Percentiles rank a stretch among this genome's conserved stretches.
Conservation (phyloP, 2,329 filamentous ascomycete species). For the Lachnellula occidentalis region DNA sequence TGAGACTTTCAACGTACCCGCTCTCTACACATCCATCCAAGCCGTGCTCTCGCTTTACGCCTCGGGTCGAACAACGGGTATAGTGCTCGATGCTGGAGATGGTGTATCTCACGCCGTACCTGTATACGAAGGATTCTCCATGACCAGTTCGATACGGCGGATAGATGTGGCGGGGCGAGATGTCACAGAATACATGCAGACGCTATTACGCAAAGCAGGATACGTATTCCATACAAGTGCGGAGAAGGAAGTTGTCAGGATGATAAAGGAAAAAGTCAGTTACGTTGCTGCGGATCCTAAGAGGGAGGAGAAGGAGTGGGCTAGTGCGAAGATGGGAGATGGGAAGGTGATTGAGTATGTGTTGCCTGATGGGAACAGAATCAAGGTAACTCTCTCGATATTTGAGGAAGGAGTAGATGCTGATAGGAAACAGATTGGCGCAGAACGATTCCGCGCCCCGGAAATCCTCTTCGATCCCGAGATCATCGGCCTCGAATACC, state of each 20-base stretch:
- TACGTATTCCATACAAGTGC: conserved; percentile 96
- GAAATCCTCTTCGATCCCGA: conserved; percentile 98
- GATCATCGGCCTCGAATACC: conserved; percentile 93
- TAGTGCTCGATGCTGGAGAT: conserved; percentile 91
- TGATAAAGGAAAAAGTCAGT: conserved; percentile 92
- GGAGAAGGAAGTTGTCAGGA: conserved; percentile 96
- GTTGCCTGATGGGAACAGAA: conserved; percentile 85
- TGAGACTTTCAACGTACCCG: conserved; percentile 97
- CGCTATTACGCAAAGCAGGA: conserved; percentile 82
- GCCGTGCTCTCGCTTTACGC: conserved; percentile 94
- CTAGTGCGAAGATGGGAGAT: conserved; percentile 69
- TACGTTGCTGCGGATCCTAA: conserved; percentile 89
- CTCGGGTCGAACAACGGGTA: conserved; percentile 89
- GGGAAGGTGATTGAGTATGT: conserved; percentile 81
- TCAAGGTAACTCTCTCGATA: conserved; percentile 58
- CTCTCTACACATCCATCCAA: conserved; percentile 94
- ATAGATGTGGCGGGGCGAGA: conserved; percentile 96
- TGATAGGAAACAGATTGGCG: conserved; percentile 59
- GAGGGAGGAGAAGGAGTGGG: conserved; percentile 96
- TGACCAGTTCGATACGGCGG: conserved; percentile 88
- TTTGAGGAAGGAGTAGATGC: not conserved
- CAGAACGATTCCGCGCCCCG: conserved; percentile 90
- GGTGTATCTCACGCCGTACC: conserved; percentile 96
- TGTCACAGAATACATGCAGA: conserved; percentile 92
- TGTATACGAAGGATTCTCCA: conserved; percentile 96